Base-by-base conservation (phyloP, 139 green algal species). In the Parachlorella kessleri region DNA sequence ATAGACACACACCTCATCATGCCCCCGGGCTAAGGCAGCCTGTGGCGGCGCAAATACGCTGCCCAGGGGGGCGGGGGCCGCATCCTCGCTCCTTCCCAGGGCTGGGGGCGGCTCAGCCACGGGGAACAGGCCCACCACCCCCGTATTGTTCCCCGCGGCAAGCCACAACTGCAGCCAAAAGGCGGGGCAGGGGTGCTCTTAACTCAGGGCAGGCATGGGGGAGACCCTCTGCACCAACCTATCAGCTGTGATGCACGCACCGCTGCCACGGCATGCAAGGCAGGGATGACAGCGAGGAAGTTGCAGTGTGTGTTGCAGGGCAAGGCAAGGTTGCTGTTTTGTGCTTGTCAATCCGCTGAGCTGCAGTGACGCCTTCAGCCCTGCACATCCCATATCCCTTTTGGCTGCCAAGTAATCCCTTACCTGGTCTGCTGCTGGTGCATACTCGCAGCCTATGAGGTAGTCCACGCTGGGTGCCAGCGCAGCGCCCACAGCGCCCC, bases 361-460 rank as follows among this genome's bases (percentile, higher is more conserved):
- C 48, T 28, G 14, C 48, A 14, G 14, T 59, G 14, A 18, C 21
- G 48, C 48, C 48, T 0, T 18, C 21, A 18, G 48, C 21, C 48
- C 48, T 18, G 48, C 14, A 18, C 21, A 28, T 14, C 48, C 48
- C 48, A 28, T 18, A 59, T 8, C 73, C 79, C 35, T 84, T 86
- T 39, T 72, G 83, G 6, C 90, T 89, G 8, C 85, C 89, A 30
- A 90, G 39, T 33, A 92, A n/a, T n/a, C 66, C 36, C 66, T 41
- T 75, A 94, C 70, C 66, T 92, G 73, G 55, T 84, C 66, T 3
- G 40, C 83, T 9, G 55, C 72, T 3, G 40, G 33, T 73, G 91
- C 88, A 68, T 91, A 95, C 24, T 89, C 81, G 70, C 89, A 94
- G 18, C 78, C 76, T 0, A 92, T 70, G 5, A 95, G 53, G 85